Percentiles rank a stretch among this genome's conserved stretches.
phyloP scores from a whole-genome alignment of 2,329 filamentous ascomycete genomes.

The Cercospora zeina region DNA sequence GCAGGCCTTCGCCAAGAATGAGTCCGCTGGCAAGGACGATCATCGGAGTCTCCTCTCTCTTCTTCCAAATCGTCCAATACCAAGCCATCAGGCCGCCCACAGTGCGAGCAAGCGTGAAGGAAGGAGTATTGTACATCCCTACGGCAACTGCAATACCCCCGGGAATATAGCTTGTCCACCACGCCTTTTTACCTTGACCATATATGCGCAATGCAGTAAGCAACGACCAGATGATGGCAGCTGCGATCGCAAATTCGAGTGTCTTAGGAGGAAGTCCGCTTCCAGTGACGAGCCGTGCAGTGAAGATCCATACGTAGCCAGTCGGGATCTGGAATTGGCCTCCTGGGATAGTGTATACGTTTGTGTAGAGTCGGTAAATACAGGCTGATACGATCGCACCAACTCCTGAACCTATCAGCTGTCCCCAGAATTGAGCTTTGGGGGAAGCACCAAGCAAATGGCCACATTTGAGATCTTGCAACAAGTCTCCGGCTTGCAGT shows the following conservation, averaged over 20 bases:
- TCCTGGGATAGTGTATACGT: constrained; percentile 84
- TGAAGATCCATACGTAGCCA: constrained; percentile 96
- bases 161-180: constrained; percentile 76
- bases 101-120: constrained; percentile 86
- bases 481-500: constrained; percentile 89
- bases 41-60: constrained; percentile 67
- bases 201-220: constrained; percentile 71
- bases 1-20: constrained; percentile 86
- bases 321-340: constrained; percentile 92
- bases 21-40: constrained; percentile 89
- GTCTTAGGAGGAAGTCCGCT: constrained; percentile 83
- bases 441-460: constrained; percentile 89
- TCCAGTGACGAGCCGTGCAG: constrained; percentile 86
- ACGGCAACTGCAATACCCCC: constrained; percentile 96
- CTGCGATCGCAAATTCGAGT: constrained; percentile 72
- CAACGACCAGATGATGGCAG: constrained; percentile 70
- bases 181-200: constrained; percentile 44
- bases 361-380: constrained; percentile 87
- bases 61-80: constrained; percentile 67
- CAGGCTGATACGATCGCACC: constrained; percentile 83
- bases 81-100: constrained; percentile 75
- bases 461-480: constrained; percentile 96
- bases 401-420: constrained; percentile 83
- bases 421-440: constrained; percentile 94
- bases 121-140: constrained; percentile 97